Percentiles rank a stretch among this genome's conserved stretches.
Evolutionary conservation across 495 filamentous ascomycete species (phyloP).

Genomic region (Pyrenula aspistea): DNA sequence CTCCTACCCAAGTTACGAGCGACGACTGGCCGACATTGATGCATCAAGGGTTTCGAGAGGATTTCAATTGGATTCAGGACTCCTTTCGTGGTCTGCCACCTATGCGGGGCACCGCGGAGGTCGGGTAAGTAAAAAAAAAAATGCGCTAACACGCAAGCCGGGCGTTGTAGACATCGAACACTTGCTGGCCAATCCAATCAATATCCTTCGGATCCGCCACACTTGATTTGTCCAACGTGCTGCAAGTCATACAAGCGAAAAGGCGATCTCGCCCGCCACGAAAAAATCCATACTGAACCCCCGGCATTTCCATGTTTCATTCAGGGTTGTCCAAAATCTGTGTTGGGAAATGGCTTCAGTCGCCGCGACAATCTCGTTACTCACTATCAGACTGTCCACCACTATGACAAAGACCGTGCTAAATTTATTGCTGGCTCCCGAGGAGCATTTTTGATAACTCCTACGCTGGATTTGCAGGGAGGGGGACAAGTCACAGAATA

Average conservation of each 20-base stretch:
- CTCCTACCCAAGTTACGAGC: no score
- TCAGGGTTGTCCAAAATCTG: neutral
- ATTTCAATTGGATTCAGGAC: no score
- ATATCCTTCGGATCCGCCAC: no score
- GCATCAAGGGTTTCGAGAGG: no score
- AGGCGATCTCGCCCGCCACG: neutral
- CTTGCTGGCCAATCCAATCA: no score
- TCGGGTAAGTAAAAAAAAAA: no score
- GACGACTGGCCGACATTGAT: no score
- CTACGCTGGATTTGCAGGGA: neutral
- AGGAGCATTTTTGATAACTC: neutral
- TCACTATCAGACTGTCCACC: neutral
- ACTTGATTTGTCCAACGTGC: neutral
- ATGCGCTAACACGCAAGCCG: no score
- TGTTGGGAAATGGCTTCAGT: neutral
- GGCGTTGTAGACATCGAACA: no score
- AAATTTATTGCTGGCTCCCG: neutral
- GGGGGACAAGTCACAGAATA: neutral
- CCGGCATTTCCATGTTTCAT: neutral
- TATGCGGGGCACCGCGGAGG: no score
- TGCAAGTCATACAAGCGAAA: neutral
- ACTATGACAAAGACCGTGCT: neutral
- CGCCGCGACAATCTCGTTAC: neutral
- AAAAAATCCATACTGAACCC: neutral
- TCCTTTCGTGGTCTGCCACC: no score